Conservation (phyloP, 2,329 filamentous ascomycete genomes). For the Aspergillus sp. region DNA sequence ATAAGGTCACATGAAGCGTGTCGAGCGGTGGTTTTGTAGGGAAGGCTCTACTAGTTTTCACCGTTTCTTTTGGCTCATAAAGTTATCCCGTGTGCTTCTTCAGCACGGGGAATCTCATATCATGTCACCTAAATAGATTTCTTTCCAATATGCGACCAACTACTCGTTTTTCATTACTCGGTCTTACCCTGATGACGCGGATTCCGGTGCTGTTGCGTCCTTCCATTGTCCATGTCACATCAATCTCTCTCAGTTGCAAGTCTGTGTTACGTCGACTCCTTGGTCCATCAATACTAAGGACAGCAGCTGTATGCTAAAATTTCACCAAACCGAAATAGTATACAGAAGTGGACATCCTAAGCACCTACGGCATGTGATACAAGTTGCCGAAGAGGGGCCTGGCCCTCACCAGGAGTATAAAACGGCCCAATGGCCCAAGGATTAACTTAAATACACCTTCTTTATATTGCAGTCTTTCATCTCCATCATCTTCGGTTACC, state of each 20-base stretch:
- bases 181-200: not conserved
- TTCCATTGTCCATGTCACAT: not conserved
- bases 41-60: not conserved
- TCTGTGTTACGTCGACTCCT: not conserved
- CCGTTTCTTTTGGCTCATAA: not conserved
- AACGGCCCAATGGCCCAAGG: not conserved
- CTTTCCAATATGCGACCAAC: not conserved
- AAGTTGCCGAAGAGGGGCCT: not conserved
- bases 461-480: not conserved
- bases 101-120: not conserved
- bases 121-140: not conserved
- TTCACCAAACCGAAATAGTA: too few species aligned
- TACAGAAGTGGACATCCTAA: too few species aligned
- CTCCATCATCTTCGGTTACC: not conserved
- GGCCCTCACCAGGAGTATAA: not conserved
- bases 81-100: not conserved
- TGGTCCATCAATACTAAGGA: not conserved
- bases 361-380: not conserved
- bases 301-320: not conserved
- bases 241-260: not conserved
- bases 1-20: not conserved
- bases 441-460: not conserved
- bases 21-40: not conserved
- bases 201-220: not conserved
- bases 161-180: not conserved